Percentiles rank a stretch among this genome's conserved stretches.
Conservation (phyloP, 169 alveolate species). For the Plasmodium cynomolgi region DNA sequence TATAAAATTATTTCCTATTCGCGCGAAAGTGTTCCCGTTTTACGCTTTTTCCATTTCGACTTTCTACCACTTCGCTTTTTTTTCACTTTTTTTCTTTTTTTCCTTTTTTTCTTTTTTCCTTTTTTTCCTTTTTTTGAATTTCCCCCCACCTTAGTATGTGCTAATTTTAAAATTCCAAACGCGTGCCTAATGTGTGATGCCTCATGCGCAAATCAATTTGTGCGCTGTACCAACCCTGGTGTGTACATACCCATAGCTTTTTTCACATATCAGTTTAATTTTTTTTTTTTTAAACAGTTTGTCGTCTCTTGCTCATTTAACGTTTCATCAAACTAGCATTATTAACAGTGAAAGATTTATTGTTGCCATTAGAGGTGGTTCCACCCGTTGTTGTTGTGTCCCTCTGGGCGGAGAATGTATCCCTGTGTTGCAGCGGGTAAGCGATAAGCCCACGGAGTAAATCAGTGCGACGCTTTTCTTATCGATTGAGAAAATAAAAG, state of each 20-base stretch:
- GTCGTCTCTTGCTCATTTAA: not conserved
- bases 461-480: not conserved
- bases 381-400: not conserved
- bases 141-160: not conserved
- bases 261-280: not conserved
- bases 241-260: not conserved
- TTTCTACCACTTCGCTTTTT: not conserved
- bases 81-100: constrained; percentile 5
- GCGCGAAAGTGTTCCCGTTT: not conserved
- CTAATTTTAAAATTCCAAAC: not conserved
- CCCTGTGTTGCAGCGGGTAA: not conserved
- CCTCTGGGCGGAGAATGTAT: not conserved
- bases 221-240: not conserved
- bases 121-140: constrained; percentile 19
- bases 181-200: not conserved
- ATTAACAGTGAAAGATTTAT: not conserved
- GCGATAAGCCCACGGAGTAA: not conserved
- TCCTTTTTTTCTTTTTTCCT: not conserved
- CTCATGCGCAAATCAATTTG: not conserved
- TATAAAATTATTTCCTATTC: not conserved
- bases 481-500: not conserved
- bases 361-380: not conserved
- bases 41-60: not conserved
- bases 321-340: not conserved
- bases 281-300: not conserved